Conservation (phyloP, 179 eudicot genomes). For the Amaranthus tricolor region DNA sequence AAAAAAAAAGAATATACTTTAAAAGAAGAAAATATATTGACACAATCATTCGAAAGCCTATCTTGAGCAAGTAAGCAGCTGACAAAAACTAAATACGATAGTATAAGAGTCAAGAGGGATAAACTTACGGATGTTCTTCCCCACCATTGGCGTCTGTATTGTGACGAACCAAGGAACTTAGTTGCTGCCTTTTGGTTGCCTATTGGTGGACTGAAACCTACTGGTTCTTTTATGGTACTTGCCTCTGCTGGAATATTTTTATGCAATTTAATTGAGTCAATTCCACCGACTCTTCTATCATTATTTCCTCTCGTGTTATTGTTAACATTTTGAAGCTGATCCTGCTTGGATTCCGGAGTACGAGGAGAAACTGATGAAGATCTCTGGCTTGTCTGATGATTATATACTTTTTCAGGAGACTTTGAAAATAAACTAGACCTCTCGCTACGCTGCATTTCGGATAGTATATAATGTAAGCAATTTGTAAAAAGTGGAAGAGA, state of each 20-base stretch:
- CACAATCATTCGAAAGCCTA: background rate
- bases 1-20: background rate
- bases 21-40: background rate
- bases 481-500: background rate
- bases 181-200: slow-evolving; percentile 26
- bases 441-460: slow-evolving; percentile 44
- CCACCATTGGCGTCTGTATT: slow-evolving; percentile 42
- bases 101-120: background rate
- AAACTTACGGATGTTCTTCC: slow-evolving; percentile 68
- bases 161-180: slow-evolving; percentile 31
- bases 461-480: slow-evolving; percentile 17
- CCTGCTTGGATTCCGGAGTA: slow-evolving; percentile 28
- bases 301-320: slow-evolving; percentile 16
- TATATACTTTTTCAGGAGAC: slow-evolving; percentile 38
- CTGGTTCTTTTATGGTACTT: slow-evolving; percentile 24
- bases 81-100: background rate
- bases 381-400: slow-evolving; percentile 18
- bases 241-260: slow-evolving; percentile 30
- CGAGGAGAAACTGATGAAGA: slow-evolving; percentile 34
- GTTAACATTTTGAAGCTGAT: slow-evolving; percentile 21
- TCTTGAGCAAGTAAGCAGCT: background rate
- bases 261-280: slow-evolving; percentile 24
- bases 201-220: slow-evolving; percentile 20
- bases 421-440: slow-evolving; percentile 34
- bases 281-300: slow-evolving; percentile 24